phyloP scores from a whole-genome alignment of 805 yeast genomes.

The Saccharomycopsis fodiens region DNA sequence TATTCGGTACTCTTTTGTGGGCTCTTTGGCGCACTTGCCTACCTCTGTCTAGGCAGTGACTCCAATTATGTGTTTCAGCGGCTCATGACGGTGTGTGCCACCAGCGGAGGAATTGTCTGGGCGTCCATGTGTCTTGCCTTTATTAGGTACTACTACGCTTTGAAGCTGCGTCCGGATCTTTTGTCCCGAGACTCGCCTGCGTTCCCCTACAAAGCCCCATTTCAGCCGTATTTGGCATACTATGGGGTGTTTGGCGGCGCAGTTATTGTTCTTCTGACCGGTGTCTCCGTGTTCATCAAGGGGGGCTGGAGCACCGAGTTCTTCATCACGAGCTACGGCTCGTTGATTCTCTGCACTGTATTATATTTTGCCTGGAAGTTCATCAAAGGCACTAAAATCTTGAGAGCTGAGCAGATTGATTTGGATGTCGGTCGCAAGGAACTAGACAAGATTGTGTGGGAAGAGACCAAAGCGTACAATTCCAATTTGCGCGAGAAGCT shows the following conservation, averaged over 20 bases:
- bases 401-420: conserved; percentile 66
- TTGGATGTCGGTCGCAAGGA: conserved; percentile 81
- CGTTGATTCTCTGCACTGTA: conserved; percentile 43
- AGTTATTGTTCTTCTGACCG: conserved; percentile 47
- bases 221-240: conserved; percentile 63
- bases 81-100: conserved; percentile 48
- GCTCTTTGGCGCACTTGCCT: conserved; percentile 45
- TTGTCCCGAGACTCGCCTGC: conserved; percentile 37
- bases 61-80: conserved; percentile 52
- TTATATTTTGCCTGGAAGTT: conserved; percentile 50
- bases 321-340: conserved; percentile 60
- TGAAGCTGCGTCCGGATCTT: conserved; percentile 48
- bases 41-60: conserved; percentile 40
- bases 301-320: conserved; percentile 53
- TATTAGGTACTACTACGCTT: conserved; percentile 46
- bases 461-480: conserved; percentile 47
- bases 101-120: conserved; percentile 65
- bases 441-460: conserved; percentile 75
- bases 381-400: conserved; percentile 54
- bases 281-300: conserved; percentile 51
- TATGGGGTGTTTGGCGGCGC: conserved; percentile 52
- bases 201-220: conserved; percentile 62
- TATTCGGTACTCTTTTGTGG: conserved; percentile 55
- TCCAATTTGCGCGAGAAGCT: conserved; percentile 27
- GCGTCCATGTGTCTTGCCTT: conserved; percentile 53